These are phyloP conservation scores for Nicotiana sylvestris DNA, from an alignment of 257 asterid species.

Conservation along the genomic window DNA sequence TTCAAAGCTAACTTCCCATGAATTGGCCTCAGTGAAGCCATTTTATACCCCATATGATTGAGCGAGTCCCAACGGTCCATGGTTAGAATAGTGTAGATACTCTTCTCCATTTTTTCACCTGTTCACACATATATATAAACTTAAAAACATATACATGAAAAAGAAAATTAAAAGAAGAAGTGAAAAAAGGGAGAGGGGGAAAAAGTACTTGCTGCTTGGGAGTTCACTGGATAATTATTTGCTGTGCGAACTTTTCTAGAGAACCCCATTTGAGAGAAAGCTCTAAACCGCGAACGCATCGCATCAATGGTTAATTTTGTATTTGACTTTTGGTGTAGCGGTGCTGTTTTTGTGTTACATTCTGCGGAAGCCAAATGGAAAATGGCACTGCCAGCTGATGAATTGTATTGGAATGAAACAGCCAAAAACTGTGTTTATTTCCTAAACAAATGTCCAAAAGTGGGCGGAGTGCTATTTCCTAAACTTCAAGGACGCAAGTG, in stretches of 20 bases:
- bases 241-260: slow-evolving; percentile 14
- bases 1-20: slow-evolving; percentile 88
- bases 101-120: slow-evolving; percentile 51
- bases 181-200: not conserved
- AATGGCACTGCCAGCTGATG: not conserved
- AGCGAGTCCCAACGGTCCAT: slow-evolving; percentile 89
- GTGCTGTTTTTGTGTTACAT: not conserved
- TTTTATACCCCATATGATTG: slow-evolving; percentile 67
- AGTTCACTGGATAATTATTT: slow-evolving; percentile 20
- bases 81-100: slow-evolving; percentile 67
- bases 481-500: too few species aligned
- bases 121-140: not conserved
- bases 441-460: too few species aligned
- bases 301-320: not conserved
- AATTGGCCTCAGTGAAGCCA: slow-evolving; percentile 59
- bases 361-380: not conserved
- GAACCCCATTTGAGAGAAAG: slow-evolving; percentile 21
- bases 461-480: too few species aligned
- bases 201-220: slow-evolving; percentile 29
- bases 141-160: not conserved
- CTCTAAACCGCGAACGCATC: not conserved
- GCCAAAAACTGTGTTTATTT: too few species aligned
- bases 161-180: not conserved
- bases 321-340: not conserved
- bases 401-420: not conserved